These are phyloP conservation scores for Volvariella surrecta DNA, from an alignment of 1,284 basidiomycete genomes.

Conservation along the genomic window DNA sequence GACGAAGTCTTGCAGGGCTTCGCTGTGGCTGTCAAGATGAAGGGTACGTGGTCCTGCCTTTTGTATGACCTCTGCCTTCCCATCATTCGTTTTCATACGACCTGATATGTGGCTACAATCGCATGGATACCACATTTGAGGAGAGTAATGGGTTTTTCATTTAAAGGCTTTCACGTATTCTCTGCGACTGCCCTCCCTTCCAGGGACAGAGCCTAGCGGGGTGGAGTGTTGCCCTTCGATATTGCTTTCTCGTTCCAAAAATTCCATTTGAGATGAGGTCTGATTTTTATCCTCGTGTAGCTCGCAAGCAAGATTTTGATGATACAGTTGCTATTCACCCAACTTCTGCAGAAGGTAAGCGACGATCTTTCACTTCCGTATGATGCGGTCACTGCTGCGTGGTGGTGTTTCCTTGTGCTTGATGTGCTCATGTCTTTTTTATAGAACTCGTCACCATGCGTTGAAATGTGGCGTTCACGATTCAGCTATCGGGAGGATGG, in stretches of 20 bases:
- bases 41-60: constrained; percentile 39
- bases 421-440: constrained; percentile 4
- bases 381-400: neutral
- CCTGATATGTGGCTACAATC: constrained; percentile 1
- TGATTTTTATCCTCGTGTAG: constrained; percentile 21
- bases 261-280: neutral
- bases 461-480: constrained; percentile 9
- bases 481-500: no score
- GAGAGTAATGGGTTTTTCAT: no score
- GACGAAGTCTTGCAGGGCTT: constrained; percentile 96
- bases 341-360: constrained; percentile 65
- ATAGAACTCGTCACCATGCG: constrained; percentile 24
- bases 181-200: neutral
- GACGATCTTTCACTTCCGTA: constrained; percentile 3
- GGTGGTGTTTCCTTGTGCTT: neutral
- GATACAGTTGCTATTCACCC: constrained; percentile 91
- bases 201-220: no score
- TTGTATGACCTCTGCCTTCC: neutral
- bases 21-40: constrained; percentile 94
- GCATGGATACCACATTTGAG: neutral
- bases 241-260: constrained; percentile 1
- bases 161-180: neutral
- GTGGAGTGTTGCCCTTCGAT: neutral
- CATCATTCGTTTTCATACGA: neutral
- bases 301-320: constrained; percentile 78